Evolutionary conservation across 2,329 filamentous ascomycete species (phyloP).

Genomic region (Pseudogymnoascus sp.): DNA sequence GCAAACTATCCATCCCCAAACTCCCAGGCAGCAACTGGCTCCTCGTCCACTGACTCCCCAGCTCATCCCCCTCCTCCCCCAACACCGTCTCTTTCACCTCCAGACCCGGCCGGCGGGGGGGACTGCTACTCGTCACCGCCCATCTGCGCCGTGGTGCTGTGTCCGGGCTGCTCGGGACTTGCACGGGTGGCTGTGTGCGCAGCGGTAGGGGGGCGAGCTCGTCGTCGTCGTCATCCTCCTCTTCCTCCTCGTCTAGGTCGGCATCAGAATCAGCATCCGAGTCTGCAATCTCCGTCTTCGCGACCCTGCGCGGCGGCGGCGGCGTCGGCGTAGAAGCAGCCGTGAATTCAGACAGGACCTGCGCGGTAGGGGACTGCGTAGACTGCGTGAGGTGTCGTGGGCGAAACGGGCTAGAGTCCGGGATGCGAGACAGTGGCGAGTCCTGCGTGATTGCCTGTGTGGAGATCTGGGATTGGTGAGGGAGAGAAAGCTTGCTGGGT

Average conservation of each 20-base stretch:
- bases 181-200: neutral
- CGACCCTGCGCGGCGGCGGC: neutral
- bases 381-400: neutral
- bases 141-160: neutral
- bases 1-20: constrained; percentile 5
- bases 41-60: constrained; percentile 4
- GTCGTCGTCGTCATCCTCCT: neutral
- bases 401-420: neutral
- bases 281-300: neutral
- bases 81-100: neutral
- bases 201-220: neutral
- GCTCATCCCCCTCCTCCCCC: neutral
- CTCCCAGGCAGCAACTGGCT: neutral
- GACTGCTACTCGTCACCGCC: neutral
- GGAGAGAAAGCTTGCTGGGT: neutral
- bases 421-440: neutral
- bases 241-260: neutral
- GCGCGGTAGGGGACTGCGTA: neutral
- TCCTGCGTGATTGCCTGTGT: neutral
- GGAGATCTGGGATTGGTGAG: neutral
- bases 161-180: neutral
- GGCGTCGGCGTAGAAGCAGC: neutral
- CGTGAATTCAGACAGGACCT: neutral
- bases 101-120: neutral
- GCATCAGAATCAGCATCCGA: neutral